Percentiles rank a stretch among this genome's conserved stretches.
These are phyloP conservation scores for Lachancea nothofagi DNA, from an alignment of 805 yeast species.

Conservation along the genomic window DNA sequence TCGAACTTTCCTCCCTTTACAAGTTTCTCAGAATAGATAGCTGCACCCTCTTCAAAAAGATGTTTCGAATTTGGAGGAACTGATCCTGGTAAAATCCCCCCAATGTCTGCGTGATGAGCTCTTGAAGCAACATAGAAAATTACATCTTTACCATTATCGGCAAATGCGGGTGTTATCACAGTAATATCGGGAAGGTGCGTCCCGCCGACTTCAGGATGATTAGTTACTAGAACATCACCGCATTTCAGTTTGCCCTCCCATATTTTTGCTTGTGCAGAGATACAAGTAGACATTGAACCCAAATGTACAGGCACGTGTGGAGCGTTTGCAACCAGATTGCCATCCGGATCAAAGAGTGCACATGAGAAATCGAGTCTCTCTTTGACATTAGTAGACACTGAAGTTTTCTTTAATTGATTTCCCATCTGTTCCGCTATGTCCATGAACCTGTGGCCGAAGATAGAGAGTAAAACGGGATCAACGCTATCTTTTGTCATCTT, in stretches of 20 bases:
- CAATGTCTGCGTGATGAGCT: constrained; percentile 96
- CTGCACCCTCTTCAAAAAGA: constrained; percentile 87
- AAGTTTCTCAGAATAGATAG: constrained; percentile 70
- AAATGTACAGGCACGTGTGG: constrained; percentile 85
- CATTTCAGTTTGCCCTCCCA: constrained; percentile 61
- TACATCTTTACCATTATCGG: constrained; percentile 43
- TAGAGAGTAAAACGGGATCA: constrained; percentile 65
- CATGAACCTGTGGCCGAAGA: constrained; percentile 81
- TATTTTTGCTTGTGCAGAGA: constrained; percentile 53
- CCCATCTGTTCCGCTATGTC: constrained; percentile 92
- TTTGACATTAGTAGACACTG: constrained; percentile 78
- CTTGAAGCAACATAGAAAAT: constrained; percentile 89
- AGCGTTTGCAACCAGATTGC: constrained; percentile 82
- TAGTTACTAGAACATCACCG: constrained; percentile 74
- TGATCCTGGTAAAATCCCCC: constrained; percentile 86
- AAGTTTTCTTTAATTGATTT: constrained; percentile 66
- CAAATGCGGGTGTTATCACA: constrained; percentile 83
- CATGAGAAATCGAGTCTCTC: constrained; percentile 81
- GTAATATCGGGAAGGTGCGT: constrained; percentile 89
- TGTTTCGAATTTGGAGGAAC: constrained; percentile 91
- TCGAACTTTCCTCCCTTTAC: constrained; percentile 71
- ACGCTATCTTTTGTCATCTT: constrained; percentile 9
- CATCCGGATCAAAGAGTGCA: constrained; percentile 70
- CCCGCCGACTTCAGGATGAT: constrained; percentile 82
- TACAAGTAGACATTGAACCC: constrained; percentile 82